Base-by-base conservation (phyloP, 1,139 yeast genomes). In the Pichia sp. region DNA sequence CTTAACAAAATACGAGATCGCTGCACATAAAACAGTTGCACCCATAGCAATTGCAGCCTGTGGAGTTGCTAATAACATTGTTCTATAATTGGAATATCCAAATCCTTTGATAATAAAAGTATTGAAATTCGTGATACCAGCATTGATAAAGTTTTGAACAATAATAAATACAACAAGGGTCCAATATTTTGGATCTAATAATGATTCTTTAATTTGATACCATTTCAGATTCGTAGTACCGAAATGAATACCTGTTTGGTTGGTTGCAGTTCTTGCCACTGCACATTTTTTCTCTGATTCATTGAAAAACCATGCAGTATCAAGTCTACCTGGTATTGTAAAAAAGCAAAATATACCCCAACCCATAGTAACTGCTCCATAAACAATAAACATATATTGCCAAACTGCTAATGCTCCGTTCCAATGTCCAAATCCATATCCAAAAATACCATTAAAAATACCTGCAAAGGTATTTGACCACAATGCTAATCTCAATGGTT, bases 281-380 rank as follows among this genome's bases (percentile, higher is more conserved):
- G 55, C 55, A 45, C 50, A 39, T 24, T 50, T 42, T 60, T 73
- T 74, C 51, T 81, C 86, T 31, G 69, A 65, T 9, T 68, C 71
- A 11, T 65, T 64, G 40, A 79, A 65, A 54, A 71, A 75, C 71
- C 76, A 69, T 4, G 82, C 80, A 31, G 64, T 59, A n/a, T 74
- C 63, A 29, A 81, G 82, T 27, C 68, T 65, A 55, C 75, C 80
- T 2, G 84, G 84, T 36, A 78, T 58, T 42, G 69, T 66, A 30
- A 72, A 49, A 44, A 59, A 50, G 39, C 65, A 54, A 8, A 57
- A 11, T 10, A 39, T 33, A 47, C 55, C 61, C 55, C 68, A 67
- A 56, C 42, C 57, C 41, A 50, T 20, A 33, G 55, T 42, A 28
- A 59, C 51, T 3, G 51, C 44, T 22, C 64, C 64, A 39, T 55